These are phyloP conservation scores for Cyathus striatus DNA, from an alignment of 768 basidiomycete genomes.

Conservation along the genomic window DNA sequence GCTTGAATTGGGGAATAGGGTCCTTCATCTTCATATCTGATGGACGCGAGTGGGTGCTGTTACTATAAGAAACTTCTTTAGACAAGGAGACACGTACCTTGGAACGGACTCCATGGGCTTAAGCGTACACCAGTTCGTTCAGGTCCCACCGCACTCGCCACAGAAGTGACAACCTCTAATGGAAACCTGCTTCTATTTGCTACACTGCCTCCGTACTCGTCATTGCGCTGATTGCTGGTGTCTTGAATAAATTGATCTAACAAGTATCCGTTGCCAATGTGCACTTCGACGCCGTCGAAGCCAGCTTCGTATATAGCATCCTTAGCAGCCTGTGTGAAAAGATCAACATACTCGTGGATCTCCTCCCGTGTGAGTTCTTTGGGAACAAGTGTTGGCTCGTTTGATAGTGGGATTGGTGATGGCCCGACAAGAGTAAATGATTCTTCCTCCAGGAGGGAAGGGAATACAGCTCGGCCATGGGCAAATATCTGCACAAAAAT, in stretches of 20 bases:
- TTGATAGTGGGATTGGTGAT: background rate
- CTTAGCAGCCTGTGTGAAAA: constrained; percentile 39
- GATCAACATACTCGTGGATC: constrained; percentile 31
- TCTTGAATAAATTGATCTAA: constrained; percentile 41
- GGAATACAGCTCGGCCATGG: background rate
- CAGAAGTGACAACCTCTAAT: constrained; percentile 38
- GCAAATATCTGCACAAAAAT: constrained; percentile 1
- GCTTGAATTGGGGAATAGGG: constrained; percentile 38
- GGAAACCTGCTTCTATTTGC: constrained; percentile 47
- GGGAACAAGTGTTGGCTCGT: background rate
- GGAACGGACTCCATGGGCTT: constrained; percentile 35
- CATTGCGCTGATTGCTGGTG: constrained; percentile 40
- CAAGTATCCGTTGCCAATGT: constrained; percentile 32
- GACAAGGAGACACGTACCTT: constrained; percentile 16
- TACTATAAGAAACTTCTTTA: background rate
- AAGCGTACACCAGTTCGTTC: constrained; percentile 38
- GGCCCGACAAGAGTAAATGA: background rate
- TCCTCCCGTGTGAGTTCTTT: constrained; percentile 27
- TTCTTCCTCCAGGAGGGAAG: background rate
- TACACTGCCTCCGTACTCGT: constrained; percentile 49
- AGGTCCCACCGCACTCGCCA: constrained; percentile 30
- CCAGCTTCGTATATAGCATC: constrained; percentile 37
- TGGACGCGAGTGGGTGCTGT: background rate
- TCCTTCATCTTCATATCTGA: constrained; percentile 38
- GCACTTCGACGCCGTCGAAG: constrained; percentile 45